Evolutionary conservation across 371 early-diverging fungal species (phyloP).

Genomic region (Mortierella sp.): DNA sequence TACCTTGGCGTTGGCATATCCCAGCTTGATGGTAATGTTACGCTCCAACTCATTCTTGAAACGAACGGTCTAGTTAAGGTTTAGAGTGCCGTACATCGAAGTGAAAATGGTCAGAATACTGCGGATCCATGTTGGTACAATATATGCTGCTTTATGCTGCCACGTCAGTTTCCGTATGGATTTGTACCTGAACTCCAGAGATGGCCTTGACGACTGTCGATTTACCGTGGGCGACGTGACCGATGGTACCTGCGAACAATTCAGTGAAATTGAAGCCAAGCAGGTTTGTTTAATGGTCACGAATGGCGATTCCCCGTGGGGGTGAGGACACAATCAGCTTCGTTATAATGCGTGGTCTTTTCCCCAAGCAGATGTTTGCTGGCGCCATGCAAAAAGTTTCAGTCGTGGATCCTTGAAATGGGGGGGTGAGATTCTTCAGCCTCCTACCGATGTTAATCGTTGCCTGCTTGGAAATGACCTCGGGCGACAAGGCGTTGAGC

Average conservation of each 20-base stretch:
- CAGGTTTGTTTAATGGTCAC: no score
- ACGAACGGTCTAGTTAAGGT: slow-evolving; percentile 86
- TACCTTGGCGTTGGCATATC: slow-evolving; percentile 99
- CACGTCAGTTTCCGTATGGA: not conserved
- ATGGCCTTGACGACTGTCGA: slow-evolving; percentile 99
- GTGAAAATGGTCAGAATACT: not conserved
- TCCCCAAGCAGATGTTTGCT: no score
- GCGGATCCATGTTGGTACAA: not conserved
- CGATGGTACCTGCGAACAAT: slow-evolving; percentile 91
- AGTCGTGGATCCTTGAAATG: no score
- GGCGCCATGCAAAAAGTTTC: not conserved
- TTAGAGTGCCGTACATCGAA: not conserved
- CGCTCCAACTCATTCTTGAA: slow-evolving; percentile 99
- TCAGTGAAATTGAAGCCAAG: no score
- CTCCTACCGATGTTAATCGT: slow-evolving; percentile 97
- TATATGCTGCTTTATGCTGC: no score
- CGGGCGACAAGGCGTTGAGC: slow-evolving; percentile 47
- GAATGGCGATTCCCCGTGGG: no score
- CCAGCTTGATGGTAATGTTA: slow-evolving; percentile 99
- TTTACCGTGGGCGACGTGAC: slow-evolving; percentile 99
- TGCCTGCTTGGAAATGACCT: slow-evolving; percentile 96
- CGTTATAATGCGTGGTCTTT: no score
- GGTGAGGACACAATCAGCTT: no score
- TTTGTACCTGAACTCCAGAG: slow-evolving; percentile 93
- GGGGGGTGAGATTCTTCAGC: no score